These are phyloP conservation scores for Hymenoscyphus fraxineus DNA, from an alignment of 2,329 filamentous ascomycete species.

Conservation along the genomic window DNA sequence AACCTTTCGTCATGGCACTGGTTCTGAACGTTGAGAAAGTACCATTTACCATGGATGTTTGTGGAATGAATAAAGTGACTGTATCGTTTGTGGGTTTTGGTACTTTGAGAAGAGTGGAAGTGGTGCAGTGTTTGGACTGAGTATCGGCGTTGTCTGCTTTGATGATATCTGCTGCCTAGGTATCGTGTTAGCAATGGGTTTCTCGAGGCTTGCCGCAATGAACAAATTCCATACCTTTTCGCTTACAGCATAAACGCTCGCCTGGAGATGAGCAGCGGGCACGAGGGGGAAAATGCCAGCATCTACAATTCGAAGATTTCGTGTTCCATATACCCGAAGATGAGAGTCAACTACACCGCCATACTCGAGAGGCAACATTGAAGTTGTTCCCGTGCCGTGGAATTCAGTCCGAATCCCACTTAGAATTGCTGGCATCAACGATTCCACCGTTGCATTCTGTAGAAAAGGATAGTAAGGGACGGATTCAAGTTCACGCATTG, in stretches of 20 bases:
- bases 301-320: conserved; percentile 29
- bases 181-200: neutral
- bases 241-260: conserved; percentile 27
- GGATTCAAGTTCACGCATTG: conserved; percentile 23
- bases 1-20: conserved; percentile 3
- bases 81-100: conserved; percentile 13
- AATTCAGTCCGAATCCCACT: conserved; percentile 26
- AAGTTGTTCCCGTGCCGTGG: conserved; percentile 24
- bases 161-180: conserved; percentile 28
- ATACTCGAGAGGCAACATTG: conserved; percentile 25
- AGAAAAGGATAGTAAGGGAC: conserved; percentile 26
- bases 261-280: conserved; percentile 24
- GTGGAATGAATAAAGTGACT: conserved; percentile 8
- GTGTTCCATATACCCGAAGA: conserved; percentile 29
- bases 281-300: conserved; percentile 28
- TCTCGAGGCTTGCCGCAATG: neutral
- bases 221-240: conserved; percentile 21
- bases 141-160: conserved; percentile 16
- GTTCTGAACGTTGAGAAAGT: neutral
- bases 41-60: neutral
- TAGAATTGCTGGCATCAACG: conserved; percentile 21
- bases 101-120: neutral
- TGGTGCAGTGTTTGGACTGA: neutral
- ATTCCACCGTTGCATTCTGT: conserved; percentile 19
- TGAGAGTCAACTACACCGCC: conserved; percentile 30